A percentile compares a stretch with the other conserved stretches of the same genome.
phyloP scores from a whole-genome alignment of 805 yeast genomes.

The Candida palmyrensis region DNA sequence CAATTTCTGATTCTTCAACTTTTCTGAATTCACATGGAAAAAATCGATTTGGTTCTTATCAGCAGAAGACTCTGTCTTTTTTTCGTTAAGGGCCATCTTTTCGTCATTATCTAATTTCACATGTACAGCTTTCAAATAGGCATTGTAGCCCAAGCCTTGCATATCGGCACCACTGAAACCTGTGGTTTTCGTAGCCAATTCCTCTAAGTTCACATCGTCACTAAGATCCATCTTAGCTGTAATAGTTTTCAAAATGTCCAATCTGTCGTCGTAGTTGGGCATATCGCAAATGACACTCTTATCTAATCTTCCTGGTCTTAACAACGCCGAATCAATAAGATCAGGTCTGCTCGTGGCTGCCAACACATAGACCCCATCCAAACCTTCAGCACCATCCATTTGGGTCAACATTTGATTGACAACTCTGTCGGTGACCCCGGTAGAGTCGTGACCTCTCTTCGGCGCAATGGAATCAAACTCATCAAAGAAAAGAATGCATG shows the following conservation, averaged over 20 bases:
- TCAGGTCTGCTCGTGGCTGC: slow-evolving; percentile 98
- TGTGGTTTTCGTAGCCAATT: slow-evolving; percentile 53
- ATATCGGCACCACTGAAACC: slow-evolving; percentile 95
- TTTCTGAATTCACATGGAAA: slow-evolving; percentile 35
- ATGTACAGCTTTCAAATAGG: slow-evolving; percentile 82
- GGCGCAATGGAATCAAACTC: slow-evolving; percentile 98
- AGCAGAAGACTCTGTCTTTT: slow-evolving; percentile 10
- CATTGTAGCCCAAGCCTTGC: slow-evolving; percentile 88
- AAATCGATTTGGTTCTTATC: slow-evolving; percentile 29
- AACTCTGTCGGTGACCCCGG: slow-evolving; percentile 96
- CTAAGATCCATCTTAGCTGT: slow-evolving; percentile 56
- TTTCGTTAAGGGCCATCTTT: slow-evolving; percentile 11
- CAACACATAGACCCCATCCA: slow-evolving; percentile 92
- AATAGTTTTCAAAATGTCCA: slow-evolving; percentile 63
- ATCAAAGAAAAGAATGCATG: slow-evolving; percentile 89
- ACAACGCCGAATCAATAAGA: slow-evolving; percentile 86
- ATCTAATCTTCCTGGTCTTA: slow-evolving; percentile 95
- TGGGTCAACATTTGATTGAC: slow-evolving; percentile 96
- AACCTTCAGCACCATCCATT: slow-evolving; percentile 98
- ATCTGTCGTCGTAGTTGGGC: slow-evolving; percentile 67
- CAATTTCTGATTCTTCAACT: slow-evolving; percentile 19
- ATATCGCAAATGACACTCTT: slow-evolving; percentile 87
- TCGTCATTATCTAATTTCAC: slow-evolving; percentile 52
- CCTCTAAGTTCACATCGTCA: slow-evolving; percentile 44
- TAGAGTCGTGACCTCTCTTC: slow-evolving; percentile 94